phyloP scores from a whole-genome alignment of 2,329 filamentous ascomycete species.

The Neocatenulostroma microsporum region DNA sequence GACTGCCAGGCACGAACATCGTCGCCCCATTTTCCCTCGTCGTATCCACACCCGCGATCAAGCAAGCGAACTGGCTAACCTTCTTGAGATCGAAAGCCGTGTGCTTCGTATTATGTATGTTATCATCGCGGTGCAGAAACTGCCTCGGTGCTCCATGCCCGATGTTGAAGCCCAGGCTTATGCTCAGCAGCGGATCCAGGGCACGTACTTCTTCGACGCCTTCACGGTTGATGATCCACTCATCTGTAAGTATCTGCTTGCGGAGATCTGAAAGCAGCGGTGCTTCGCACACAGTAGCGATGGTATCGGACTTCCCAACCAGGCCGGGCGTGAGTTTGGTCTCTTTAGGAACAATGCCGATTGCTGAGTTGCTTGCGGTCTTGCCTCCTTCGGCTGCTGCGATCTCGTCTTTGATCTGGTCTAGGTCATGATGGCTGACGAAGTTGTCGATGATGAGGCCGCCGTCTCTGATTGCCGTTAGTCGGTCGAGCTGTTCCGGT shows the following conservation, averaged over 20 bases:
- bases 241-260: constrained; percentile 2
- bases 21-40: constrained; percentile 29
- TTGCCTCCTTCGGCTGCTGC: too few species aligned
- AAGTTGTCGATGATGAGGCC: too few species aligned
- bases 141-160: constrained; percentile 26
- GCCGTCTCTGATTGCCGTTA: too few species aligned
- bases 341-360: neutral
- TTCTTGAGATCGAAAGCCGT: constrained; percentile 12
- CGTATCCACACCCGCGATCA: constrained; percentile 25
- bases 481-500: too few species aligned
- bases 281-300: constrained; percentile 3
- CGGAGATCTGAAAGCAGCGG: neutral
- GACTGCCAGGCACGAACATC: constrained; percentile 29
- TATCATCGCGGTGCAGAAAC: constrained; percentile 28
- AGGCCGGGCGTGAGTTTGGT: constrained; percentile 5
- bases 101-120: constrained; percentile 26
- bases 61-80: constrained; percentile 21
- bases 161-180: constrained; percentile 26
- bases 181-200: constrained; percentile 17
- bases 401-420: too few species aligned
- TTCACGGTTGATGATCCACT: neutral
- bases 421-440: too few species aligned
- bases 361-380: constrained; percentile 2
- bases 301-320: constrained; percentile 6
- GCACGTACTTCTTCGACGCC: neutral